Percentiles rank a stretch among this genome's conserved stretches.
Evolutionary conservation across 2,329 filamentous ascomycete genomes (phyloP).

Genomic region (Alternaria tenuissima): DNA sequence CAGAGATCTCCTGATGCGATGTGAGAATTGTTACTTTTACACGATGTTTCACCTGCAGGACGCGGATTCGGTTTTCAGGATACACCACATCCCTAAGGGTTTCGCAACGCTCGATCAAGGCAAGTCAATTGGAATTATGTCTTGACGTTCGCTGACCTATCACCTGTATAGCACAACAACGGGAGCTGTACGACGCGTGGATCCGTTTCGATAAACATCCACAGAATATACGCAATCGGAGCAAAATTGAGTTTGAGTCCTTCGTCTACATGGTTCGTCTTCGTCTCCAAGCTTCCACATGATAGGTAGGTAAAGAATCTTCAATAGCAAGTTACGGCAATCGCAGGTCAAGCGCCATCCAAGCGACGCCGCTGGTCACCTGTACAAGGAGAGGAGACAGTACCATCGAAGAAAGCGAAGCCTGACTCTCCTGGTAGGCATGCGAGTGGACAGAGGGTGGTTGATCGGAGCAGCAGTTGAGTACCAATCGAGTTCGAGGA

Average conservation of each 20-base stretch:
- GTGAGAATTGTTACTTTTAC: too few relatives aligned
- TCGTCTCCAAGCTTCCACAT: background rate
- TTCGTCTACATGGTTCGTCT: background rate
- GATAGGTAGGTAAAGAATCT: constrained; percentile 51
- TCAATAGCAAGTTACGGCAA: constrained; percentile 60
- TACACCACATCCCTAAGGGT: background rate
- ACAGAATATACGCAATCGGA: background rate
- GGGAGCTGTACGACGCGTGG: background rate
- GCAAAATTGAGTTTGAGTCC: background rate
- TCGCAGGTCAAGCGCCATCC: background rate
- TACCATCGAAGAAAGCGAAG: background rate
- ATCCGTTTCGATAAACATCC: background rate
- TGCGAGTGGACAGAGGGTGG: background rate
- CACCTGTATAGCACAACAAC: background rate
- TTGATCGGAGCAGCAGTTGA: background rate
- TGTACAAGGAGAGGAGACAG: background rate
- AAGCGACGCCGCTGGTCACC: background rate
- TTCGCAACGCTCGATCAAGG: background rate
- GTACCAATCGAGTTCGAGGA: background rate
- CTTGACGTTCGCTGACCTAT: background rate
- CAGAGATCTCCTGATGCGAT: too few relatives aligned
- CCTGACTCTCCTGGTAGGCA: background rate
- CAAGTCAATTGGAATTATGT: background rate
- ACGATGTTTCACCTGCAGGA: background rate
- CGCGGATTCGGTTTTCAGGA: background rate